These are phyloP conservation scores for Candida sithepensis DNA, from an alignment of 805 yeast genomes.

Conservation along the genomic window DNA sequence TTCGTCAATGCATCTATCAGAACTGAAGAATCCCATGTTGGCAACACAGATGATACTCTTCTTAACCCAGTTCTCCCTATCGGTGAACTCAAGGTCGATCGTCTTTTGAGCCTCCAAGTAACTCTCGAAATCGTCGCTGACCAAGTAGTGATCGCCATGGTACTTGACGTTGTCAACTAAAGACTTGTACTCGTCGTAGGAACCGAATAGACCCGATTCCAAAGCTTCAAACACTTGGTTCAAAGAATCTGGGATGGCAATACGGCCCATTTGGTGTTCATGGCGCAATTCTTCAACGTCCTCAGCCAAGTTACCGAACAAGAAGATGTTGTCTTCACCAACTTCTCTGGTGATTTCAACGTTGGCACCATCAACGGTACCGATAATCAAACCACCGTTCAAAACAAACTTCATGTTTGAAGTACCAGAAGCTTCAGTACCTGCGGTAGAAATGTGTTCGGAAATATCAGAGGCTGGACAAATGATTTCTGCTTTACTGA, in stretches of 20 bases:
- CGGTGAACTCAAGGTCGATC: conserved; percentile 66
- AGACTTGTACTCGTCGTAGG: conserved; percentile 58
- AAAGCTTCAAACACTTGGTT: conserved; percentile 61
- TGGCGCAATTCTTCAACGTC: conserved; percentile 83
- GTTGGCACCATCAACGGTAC: conserved; percentile 96
- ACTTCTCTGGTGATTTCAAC: conserved; percentile 92
- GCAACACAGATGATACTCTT: conserved; percentile 80
- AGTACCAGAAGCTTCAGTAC: conserved; percentile 96
- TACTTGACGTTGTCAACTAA: conserved; percentile 64
- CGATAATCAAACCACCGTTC: conserved; percentile 91
- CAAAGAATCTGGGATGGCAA: conserved; percentile 56
- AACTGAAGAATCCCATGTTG: conserved; percentile 88
- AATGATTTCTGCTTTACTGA: conserved; percentile 88
- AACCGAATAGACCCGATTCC: conserved; percentile 69
- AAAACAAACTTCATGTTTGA: conserved; percentile 93
- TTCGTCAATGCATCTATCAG: conserved; percentile 88
- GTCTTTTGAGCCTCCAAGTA: conserved; percentile 77
- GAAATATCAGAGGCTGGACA: conserved; percentile 87
- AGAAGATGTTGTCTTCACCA: conserved; percentile 88
- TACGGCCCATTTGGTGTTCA: conserved; percentile 61
- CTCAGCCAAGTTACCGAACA: conserved; percentile 88
- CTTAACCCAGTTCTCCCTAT: conserved; percentile 68
- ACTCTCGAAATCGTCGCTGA: conserved; percentile 83
- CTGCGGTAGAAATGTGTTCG: conserved; percentile 95
- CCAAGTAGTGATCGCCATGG: conserved; percentile 85